Evolutionary conservation across 1,284 basidiomycete genomes (phyloP), one percentile per base, ranked within the genome.

Genomic region (Cutaneotrichosporon cutaneum): DNA sequence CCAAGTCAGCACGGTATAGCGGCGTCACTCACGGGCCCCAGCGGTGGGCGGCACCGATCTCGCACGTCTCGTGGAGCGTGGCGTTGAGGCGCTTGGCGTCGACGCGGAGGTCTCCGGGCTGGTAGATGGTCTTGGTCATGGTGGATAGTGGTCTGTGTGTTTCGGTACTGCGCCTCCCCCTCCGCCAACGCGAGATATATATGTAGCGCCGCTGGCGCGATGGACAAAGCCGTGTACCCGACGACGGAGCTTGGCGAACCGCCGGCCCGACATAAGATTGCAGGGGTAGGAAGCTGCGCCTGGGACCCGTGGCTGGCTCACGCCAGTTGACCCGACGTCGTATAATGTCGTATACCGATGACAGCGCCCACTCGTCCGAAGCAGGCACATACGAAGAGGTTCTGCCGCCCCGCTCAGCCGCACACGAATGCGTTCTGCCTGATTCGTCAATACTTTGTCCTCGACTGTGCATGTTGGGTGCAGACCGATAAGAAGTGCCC

Each of bases 1-100:
- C 45, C 4, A 22, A 24, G 26, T 48, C 45, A 48, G 45, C 22
- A 13, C 3, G 4, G 2, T 24, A 16, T 26, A 24, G 24, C 24
- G 47, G 16, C 11, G 48, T 2, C 4, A 30, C 48, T 50, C 27
- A 50, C 48, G 48, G 48, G 6, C 65, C 62, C 65, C 65, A 66
- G 13, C 56, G 59, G 60, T 64, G 44, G 8, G 64, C 60, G 4
- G 58, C 60, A 1, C 73, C 73, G 66, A 66, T 73, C 33, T 73
- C 52, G 63, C 73, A 75, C 6, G 71, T 71, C 47, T 70, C 62
- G 61, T 75, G 73, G 6, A 75, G 68, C 9, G 72, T 70, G 50
- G 59, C 63, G 62, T 73, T 72, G 56, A 75, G 66, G 21, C 73
- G 70, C 16, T 65, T 56, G 11, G 62, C 63, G 56, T 74, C 63